Evolutionary conservation across 164 flowering plant genomes (phyloP), one percentile per base, ranked within the genome.

Genomic region (Nymphaea colorata): DNA sequence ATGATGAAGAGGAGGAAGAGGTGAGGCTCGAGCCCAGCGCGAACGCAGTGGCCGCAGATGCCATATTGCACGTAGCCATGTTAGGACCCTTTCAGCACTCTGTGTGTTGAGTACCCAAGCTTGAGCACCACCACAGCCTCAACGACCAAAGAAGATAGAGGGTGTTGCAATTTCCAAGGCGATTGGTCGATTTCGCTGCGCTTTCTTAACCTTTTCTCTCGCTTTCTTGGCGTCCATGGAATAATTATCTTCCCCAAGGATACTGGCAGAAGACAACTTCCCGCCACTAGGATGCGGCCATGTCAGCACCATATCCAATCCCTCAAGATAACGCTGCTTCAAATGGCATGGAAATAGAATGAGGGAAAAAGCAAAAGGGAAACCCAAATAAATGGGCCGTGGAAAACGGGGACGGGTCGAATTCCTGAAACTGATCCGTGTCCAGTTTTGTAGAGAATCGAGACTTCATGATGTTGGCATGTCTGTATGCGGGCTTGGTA

Each of bases 51-150:
- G 92, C 92, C 69, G 88, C 91, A 51, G 92, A 87, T 44, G 93
- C 85, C 83, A 91, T 82, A 82, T 75, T 82, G 77, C 82, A 80
- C 70, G 79, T 82, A 69, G 90, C 85, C 91, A 88, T 87, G 66
- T 43, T 63, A 51, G 14, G 10, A 51, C 57, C 8, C 57, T 51
- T 2, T 8, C 12, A 51, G 57, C 57, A 10, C 14, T 51, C 57
- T 51, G 8, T 51, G 57, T 51, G 57, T 8, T 8, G 57, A 8
- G 57, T 8, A 15, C 57, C 14, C 57, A 51, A 10, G 14, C 57
- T 10, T 15, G 12, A 5, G 14, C 57, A 15, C 57, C 14, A 51
- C 57, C 57, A 10, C 3, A 51, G 57, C 57, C 57, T 51, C 57
- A 4, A 51, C 8, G 57, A 51, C 36, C 36, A 51, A 51, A 51